phyloP scores from a whole-genome alignment of 306 rosid species.

The Cucurbita pepo region DNA sequence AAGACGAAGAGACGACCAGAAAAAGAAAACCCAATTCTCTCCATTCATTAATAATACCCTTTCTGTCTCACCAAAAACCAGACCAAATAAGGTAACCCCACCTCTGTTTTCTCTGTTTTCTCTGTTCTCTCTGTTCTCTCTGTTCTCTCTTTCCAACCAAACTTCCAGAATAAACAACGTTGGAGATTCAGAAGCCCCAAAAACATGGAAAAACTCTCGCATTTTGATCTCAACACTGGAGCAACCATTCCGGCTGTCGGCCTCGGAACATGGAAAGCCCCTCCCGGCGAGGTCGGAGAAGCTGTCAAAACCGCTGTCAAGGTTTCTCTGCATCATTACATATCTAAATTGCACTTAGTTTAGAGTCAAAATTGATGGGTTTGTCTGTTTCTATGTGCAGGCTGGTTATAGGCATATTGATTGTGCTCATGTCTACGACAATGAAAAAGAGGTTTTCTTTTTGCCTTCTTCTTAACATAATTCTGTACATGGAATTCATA shows the following conservation, averaged over 20 bases:
- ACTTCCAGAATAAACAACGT: background rate
- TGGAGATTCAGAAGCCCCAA: no score
- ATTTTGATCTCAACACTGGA: conserved; percentile 37
- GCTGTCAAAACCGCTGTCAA: conserved; percentile 38
- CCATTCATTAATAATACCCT: background rate
- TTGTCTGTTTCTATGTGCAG: conserved; percentile 11
- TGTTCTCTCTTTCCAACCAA: background rate
- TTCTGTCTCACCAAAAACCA: background rate
- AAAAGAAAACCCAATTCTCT: background rate
- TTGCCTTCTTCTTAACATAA: background rate
- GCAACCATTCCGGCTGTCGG: conserved; percentile 40
- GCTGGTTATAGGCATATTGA: conserved; percentile 53
- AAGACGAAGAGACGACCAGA: background rate
- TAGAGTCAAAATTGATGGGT: no score
- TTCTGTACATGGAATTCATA: no score
- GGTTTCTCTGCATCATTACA: conserved; percentile 1
- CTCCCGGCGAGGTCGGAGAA: conserved; percentile 24
- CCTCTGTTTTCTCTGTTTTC: background rate
- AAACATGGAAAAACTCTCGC: background rate
- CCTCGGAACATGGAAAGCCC: conserved; percentile 37
- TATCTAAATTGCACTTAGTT: no score
- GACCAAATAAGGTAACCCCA: background rate
- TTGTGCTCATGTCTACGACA: conserved; percentile 38
- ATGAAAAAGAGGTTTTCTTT: conserved; percentile 35
- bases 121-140: background rate